Evolutionary conservation across 495 filamentous ascomycete genomes (phyloP), one percentile per base, ranked within the genome.

Genomic region (Oidiodendron maius): DNA sequence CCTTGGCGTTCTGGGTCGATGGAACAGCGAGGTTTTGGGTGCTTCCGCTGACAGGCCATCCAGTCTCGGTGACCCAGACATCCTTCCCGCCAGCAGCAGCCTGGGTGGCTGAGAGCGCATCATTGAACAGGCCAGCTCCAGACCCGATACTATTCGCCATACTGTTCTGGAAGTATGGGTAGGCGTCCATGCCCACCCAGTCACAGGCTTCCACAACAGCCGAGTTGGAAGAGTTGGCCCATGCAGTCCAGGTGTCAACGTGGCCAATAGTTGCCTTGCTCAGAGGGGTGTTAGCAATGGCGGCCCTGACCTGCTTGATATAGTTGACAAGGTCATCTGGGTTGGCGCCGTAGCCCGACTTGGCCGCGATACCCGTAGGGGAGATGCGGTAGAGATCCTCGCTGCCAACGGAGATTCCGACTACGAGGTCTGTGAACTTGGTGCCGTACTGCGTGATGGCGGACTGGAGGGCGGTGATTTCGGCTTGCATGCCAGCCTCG

Each of bases 191-290:
- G 42, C 87, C 87, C 44, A 93, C 58, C 68, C 77, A 94, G 73
- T 95, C 89, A 52, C 68, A 68, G 15, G 75, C 76, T n/a, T 77
- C 64, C 53, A 86, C 78, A 43, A 91, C 87, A 12, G 73, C 76
- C 10, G 3, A 21, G 74, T 89, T 94, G 60, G 79, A 74, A 41
- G 69, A 61, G 64, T 94, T 84, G 59, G 82, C 82, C 82, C 83
- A 94, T 49, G 81, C 81, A 37, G 84, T 88, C 89, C 91, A 96
- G 47, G 89, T 95, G 65, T 96, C 90, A 61, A 94, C 90, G 66
- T 95, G 88, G 36, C 91, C 90, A 56, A 96, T 69, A 10, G 78
- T 69, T 28, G 68, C 70, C 34, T 61, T 62, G 32, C 68, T 68
- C 46, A 87, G 68, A 37, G 58, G 49, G 28, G 87, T 87, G 53